These are phyloP conservation scores for Nephelium lappaceum DNA, from an alignment of 345 rosid species.

Conservation along the genomic window DNA sequence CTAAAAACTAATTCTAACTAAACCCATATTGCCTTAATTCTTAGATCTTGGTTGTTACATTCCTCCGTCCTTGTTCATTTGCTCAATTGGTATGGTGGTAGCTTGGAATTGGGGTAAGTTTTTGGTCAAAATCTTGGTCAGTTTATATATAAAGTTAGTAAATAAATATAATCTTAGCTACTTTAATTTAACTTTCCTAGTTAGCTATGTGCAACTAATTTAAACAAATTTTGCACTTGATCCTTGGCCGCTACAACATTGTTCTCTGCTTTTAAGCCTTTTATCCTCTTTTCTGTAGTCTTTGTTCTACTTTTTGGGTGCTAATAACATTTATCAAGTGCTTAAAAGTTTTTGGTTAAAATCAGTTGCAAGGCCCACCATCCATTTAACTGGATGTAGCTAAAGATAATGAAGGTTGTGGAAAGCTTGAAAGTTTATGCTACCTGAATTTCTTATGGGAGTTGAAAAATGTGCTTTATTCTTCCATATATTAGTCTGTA, in stretches of 20 bases:
- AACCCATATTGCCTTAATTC: neutral
- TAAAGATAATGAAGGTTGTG: neutral
- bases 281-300: neutral
- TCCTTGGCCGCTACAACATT: neutral
- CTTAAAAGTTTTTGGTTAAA: neutral
- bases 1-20: neutral
- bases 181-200: neutral
- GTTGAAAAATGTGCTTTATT: neutral
- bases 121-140: neutral
- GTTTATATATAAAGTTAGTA: neutral
- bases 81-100: neutral
- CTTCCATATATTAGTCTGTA: neutral
- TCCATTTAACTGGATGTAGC: neutral
- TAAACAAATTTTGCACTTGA: neutral
- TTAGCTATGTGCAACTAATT: neutral
- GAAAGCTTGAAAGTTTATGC: neutral
- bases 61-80: neutral
- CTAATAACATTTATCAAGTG: neutral
- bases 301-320: neutral
- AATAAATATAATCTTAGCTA: neutral
- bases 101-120: neutral
- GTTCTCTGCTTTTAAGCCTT: neutral
- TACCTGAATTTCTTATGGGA: neutral
- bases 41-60: neutral
- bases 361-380: neutral